These are phyloP conservation scores for Ostreobium quekettii DNA, from an alignment of 139 green algal genomes.

Conservation along the genomic window DNA sequence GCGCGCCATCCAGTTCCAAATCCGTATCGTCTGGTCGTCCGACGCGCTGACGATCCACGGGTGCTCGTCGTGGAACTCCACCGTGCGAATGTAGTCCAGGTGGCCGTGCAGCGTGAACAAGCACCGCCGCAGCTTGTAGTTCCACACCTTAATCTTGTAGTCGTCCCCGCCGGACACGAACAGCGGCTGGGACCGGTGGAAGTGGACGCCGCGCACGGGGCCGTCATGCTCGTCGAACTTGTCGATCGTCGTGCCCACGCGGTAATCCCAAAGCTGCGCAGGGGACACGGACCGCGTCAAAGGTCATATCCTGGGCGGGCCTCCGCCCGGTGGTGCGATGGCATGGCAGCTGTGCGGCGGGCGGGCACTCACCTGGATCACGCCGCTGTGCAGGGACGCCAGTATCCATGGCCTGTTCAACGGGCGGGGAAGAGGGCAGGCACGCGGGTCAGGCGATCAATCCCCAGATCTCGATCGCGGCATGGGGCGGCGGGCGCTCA, in stretches of 20 bases:
- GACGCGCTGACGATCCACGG: constrained; percentile 95
- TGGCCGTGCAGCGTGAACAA: constrained; percentile 98
- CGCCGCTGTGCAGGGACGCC: constrained; percentile 93
- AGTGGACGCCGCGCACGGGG: constrained; percentile 93
- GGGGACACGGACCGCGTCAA: neutral
- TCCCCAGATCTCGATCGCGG: neutral
- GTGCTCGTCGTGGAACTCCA: constrained; percentile 90
- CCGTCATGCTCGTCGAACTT: constrained; percentile 99
- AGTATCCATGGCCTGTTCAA: constrained; percentile 91
- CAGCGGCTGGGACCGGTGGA: constrained; percentile 92
- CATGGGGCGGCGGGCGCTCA: neutral
- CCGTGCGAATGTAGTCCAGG: constrained; percentile 99
- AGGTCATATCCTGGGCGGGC: neutral
- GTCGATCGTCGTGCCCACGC: constrained; percentile 99
- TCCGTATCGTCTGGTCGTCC: constrained; percentile 98
- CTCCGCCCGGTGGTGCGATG: neutral
- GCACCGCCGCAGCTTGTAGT: constrained; percentile 95
- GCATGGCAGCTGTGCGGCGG: neutral
- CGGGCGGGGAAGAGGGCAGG: constrained; percentile 1
- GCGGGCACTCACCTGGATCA: constrained; percentile 76
- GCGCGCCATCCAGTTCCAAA: constrained; percentile 98
- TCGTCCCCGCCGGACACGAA: constrained; percentile 98
- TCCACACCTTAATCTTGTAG: constrained; percentile 99
- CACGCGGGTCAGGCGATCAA: neutral
- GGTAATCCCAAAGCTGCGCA: constrained; percentile 97